These are phyloP conservation scores for Pseudogymnoascus verrucosus DNA, from an alignment of 2,329 filamentous ascomycete species.

Conservation along the genomic window DNA sequence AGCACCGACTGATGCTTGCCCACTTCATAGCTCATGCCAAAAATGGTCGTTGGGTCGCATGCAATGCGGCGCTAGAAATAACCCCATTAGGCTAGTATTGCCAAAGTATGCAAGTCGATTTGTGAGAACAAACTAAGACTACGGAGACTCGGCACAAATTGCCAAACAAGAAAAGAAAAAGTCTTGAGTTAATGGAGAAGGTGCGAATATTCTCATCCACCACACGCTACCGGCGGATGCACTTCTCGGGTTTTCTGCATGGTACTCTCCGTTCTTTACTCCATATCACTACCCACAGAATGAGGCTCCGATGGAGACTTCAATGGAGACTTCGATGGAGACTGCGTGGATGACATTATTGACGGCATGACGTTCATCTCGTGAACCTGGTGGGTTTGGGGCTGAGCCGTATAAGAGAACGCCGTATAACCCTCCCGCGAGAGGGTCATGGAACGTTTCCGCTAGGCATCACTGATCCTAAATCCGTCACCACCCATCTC, in stretches of 20 bases:
- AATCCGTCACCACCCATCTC: background rate
- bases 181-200: background rate
- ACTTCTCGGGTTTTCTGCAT: background rate
- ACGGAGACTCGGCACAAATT: background rate
- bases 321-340: background rate
- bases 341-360: background rate
- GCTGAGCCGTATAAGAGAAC: background rate
- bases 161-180: background rate
- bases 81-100: background rate
- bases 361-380: constrained; percentile 1
- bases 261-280: background rate
- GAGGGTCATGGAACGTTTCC: background rate
- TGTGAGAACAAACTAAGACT: background rate
- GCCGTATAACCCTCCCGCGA: background rate
- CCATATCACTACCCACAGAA: constrained; percentile 1
- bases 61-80: background rate
- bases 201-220: background rate
- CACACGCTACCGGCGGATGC: background rate
- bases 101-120: background rate
- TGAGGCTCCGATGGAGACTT: background rate
- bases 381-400: background rate
- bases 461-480: constrained; percentile 1
- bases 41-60: background rate
- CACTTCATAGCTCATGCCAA: background rate
- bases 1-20: background rate